Evolutionary conservation across 2,329 filamentous ascomycete species (phyloP), one percentile per base, ranked within the genome.

Genomic region (Pseudogymnoascus sp.): DNA sequence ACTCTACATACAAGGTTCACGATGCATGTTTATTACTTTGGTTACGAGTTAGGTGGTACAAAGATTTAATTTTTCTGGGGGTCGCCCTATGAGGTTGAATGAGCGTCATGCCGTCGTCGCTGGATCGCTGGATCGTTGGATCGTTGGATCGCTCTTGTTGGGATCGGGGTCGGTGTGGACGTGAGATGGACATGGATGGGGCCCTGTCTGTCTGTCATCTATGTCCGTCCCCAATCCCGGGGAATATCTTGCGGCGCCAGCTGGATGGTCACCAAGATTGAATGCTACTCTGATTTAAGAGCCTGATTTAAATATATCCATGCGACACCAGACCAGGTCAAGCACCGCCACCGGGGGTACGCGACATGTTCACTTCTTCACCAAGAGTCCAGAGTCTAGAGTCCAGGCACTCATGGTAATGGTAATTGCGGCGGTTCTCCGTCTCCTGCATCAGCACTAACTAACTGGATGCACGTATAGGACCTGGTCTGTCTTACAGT

Each of bases 1-100:
- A 4, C 14, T 38, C 4, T 46, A 50, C 43, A 10, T 56, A 33
- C 28, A 56, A 56, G 50, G n/a, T 28, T 28, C 28, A 56, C 50
- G 50, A 56, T 56, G 50, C 50, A 56, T 41, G 50, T 56, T 56
- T 56, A 56, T 56, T 56, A 56, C 50, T 19, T 19, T n/a, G 24
- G 10, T 53, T 56, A 56, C 50, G 50, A 56, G 50, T 56, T 19
- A 7, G 28, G 26, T 56, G 50, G 50, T 56, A 56, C 50, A 56
- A 12, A 33, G 26, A 56, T 56, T 33, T 56, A 56, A 19, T 56
- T 33, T 33, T 33, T 33, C 28, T 19, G 7, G 10, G 8, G 8
- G 28, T 19, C 28, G 50, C 16, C 50, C 50, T 56, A 56, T 56
- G 28, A 56, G 50, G 2, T 56, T 56, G 50, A 7, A 56, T 33